These are phyloP conservation scores for Lentinula sp. DNA, from an alignment of 768 basidiomycete species.

Conservation along the genomic window DNA sequence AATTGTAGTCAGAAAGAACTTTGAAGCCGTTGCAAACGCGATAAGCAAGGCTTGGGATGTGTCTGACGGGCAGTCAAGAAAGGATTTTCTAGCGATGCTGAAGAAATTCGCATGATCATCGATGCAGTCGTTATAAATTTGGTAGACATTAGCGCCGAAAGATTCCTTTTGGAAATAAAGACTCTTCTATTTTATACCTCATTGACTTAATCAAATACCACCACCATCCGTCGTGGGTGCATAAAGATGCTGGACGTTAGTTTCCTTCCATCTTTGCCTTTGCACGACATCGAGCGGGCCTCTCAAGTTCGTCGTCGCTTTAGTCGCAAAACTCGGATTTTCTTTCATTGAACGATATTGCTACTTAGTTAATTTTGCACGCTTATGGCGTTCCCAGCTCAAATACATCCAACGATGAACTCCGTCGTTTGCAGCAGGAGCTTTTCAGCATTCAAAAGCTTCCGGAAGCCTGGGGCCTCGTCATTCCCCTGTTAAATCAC, in stretches of 20 bases:
- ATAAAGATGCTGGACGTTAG: conserved; percentile 22
- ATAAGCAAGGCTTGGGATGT: not conserved
- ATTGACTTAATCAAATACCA: not conserved
- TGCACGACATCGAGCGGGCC: conserved; percentile 50
- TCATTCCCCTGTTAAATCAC: conserved; percentile 68
- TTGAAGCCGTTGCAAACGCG: not conserved
- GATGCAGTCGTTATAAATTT: too few relatives aligned
- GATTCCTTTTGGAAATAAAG: too few relatives aligned
- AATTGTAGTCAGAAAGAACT: not conserved
- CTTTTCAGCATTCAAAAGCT: conserved; percentile 72
- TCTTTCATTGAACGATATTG: conserved; percentile 11
- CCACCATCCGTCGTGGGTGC: not conserved
- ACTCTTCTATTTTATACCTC: too few relatives aligned
- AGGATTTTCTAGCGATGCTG: not conserved
- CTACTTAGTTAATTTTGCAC: conserved; percentile 58
- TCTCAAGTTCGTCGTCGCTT: conserved; percentile 45
- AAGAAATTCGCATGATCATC: not conserved
- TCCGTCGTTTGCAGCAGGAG: conserved; percentile 63
- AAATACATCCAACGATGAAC: conserved; percentile 46
- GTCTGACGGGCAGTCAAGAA: not conserved
- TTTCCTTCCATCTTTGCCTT: conserved; percentile 49
- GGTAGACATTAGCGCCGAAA: too few relatives aligned
- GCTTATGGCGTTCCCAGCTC: conserved; percentile 51
- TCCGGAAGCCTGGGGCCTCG: conserved; percentile 79
- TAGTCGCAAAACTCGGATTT: conserved; percentile 8